Conservation (phyloP, 352 stramenopile species). For the Globisporangium acanthophoron region DNA sequence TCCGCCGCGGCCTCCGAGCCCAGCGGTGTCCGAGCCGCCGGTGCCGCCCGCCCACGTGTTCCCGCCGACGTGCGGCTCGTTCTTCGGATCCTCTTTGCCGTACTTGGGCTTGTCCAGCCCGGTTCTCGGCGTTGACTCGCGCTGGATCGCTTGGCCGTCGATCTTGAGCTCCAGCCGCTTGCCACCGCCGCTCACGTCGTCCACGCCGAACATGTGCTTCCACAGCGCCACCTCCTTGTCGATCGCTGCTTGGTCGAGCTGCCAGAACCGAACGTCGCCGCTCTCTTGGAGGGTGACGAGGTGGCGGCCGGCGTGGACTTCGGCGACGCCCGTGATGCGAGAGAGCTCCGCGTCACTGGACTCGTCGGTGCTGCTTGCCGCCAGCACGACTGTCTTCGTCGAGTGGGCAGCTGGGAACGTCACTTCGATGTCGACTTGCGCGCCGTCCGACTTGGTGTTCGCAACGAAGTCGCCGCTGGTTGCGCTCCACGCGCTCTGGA, state of each 20-base stretch:
- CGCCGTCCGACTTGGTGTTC: conserved; percentile 19
- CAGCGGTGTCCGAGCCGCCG: conserved; percentile 90
- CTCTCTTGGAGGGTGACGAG: conserved; percentile 52
- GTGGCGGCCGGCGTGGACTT: conserved; percentile 29
- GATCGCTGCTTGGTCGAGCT: conserved; percentile 44
- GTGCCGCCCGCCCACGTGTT: conserved; percentile 94
- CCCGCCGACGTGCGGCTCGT: conserved; percentile 91
- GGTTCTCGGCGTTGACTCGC: conserved; percentile 57
- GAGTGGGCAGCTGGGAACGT: conserved; percentile 18
- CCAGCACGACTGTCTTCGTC: conserved; percentile 44
- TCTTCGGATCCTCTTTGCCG: conserved; percentile 93
- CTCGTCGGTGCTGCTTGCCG: neutral
- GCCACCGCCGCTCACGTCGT: conserved; percentile 5
- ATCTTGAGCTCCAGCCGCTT: conserved; percentile 41
- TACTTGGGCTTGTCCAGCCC: conserved; percentile 84
- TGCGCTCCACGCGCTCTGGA: conserved; percentile 24
- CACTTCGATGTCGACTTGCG: conserved; percentile 36
- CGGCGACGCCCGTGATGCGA: conserved; percentile 31
- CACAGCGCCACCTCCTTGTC: conserved; percentile 44
- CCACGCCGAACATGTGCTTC: conserved; percentile 60
- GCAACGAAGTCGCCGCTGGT: conserved; percentile 16
- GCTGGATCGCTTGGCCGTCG: conserved; percentile 26
- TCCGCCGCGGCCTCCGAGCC: conserved; percentile 91
- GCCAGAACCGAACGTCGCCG: conserved; percentile 52
- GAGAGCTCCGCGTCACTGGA: conserved; percentile 9